A percentile compares a stretch with the other conserved stretches of the same genome.
phyloP scores from a whole-genome alignment of 805 yeast species.

The Ogataea minuta region DNA sequence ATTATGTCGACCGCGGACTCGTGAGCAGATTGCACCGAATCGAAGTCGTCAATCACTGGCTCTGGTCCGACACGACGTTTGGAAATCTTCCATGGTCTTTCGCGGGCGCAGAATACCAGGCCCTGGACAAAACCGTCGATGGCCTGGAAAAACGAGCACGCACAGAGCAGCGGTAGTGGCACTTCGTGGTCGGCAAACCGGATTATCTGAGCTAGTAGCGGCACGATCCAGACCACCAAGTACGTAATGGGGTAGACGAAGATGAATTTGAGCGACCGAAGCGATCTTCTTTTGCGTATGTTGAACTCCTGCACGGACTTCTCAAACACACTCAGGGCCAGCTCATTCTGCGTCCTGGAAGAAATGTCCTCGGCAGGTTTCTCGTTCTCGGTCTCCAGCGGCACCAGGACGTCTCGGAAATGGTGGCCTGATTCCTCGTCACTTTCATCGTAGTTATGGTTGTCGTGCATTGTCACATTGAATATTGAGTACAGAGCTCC shows the following conservation, averaged over 20 bases:
- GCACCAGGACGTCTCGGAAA: neutral
- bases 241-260: slow-evolving; percentile 22
- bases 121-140: slow-evolving; percentile 22
- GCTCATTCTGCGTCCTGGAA: slow-evolving; percentile 9
- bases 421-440: neutral
- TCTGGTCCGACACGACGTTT: neutral
- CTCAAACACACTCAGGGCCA: slow-evolving; percentile 12
- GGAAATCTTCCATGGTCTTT: slow-evolving; percentile 23
- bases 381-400: neutral
- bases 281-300: slow-evolving; percentile 16
- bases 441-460: neutral
- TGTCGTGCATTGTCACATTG: slow-evolving; percentile 6
- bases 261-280: slow-evolving; percentile 17
- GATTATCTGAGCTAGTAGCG: slow-evolving; percentile 16
- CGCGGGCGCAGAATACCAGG: slow-evolving; percentile 18
- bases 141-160: slow-evolving; percentile 18
- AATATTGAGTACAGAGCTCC: slow-evolving; percentile 20
- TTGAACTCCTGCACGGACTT: slow-evolving; percentile 21
- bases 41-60: neutral
- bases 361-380: neutral
- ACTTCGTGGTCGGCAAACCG: slow-evolving; percentile 11
- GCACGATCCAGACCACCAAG: slow-evolving; percentile 18
- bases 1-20: neutral
- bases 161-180: slow-evolving; percentile 10
- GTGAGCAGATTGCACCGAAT: neutral